Evolutionary conservation across 139 green algal genomes (phyloP).

Genomic region (Monoraphidium neglectum): DNA sequence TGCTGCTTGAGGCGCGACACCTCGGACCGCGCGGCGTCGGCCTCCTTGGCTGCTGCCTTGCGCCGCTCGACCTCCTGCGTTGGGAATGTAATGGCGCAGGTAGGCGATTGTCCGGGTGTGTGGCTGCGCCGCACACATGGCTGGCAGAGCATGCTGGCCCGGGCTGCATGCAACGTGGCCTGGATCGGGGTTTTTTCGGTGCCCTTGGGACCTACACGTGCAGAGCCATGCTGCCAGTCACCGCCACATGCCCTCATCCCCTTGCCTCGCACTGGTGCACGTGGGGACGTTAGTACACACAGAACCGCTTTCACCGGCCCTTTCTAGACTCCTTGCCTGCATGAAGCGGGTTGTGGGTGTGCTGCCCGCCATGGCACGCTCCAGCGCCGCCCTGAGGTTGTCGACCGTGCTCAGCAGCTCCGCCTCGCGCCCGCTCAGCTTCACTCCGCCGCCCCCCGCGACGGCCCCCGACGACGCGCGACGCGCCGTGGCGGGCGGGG

Average conservation of each 20-base stretch:
- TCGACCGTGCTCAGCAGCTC: constrained; percentile 69
- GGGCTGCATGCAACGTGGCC: not conserved
- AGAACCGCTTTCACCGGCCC: too few species aligned
- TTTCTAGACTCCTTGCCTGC: constrained; percentile 51
- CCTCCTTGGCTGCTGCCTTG: constrained; percentile 51
- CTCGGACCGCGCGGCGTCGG: constrained; percentile 38
- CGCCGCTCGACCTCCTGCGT: constrained; percentile 42
- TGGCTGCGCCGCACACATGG: too few species aligned
- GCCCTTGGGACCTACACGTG: not conserved
- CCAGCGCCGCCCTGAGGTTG: constrained; percentile 72
- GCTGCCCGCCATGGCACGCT: constrained; percentile 58
- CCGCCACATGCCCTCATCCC: not conserved
- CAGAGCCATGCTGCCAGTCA: not conserved
- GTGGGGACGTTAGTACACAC: too few species aligned
- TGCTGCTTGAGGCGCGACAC: constrained; percentile 44
- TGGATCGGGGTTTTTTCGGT: not conserved
- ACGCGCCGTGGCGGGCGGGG: not conserved
- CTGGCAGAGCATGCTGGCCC: too few species aligned
- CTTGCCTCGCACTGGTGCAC: not conserved
- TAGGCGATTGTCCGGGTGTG: too few species aligned
- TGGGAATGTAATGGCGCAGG: not conserved
- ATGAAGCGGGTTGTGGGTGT: constrained; percentile 81
- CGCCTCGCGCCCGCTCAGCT: constrained; percentile 43
- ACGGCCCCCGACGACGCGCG: not conserved
- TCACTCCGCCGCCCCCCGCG: not conserved